These are phyloP conservation scores for Colletotrichum salicis DNA, from an alignment of 2,329 filamentous ascomycete species.

Conservation along the genomic window DNA sequence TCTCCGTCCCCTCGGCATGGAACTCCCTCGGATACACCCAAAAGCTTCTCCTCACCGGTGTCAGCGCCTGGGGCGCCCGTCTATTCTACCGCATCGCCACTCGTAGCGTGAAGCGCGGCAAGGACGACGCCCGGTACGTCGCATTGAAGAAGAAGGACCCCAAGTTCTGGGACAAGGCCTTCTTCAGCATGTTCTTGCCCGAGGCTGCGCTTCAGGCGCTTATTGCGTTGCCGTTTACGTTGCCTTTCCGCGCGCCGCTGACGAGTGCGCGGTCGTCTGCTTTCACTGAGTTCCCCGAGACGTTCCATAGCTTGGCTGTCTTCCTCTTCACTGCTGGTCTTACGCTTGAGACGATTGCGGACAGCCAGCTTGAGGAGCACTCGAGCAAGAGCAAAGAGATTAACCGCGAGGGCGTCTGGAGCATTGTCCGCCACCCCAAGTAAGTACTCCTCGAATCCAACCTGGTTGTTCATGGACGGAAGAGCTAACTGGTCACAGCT, in stretches of 20 bases:
- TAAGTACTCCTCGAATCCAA: conserved; percentile 46
- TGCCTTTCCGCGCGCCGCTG: conserved; percentile 60
- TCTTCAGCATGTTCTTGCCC: conserved; percentile 65
- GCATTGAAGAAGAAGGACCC: conserved; percentile 55
- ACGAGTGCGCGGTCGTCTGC: conserved; percentile 18
- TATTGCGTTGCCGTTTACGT: conserved; percentile 66
- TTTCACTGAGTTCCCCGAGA: conserved; percentile 32
- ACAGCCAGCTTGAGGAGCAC: conserved; percentile 65
- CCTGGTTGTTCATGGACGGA: neutral
- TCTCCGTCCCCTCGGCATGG: conserved; percentile 58
- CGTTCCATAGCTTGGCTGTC: conserved; percentile 56
- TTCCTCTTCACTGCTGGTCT: conserved; percentile 67
- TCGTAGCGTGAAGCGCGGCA: conserved; percentile 59
- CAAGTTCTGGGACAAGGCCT: conserved; percentile 67
- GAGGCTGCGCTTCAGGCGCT: conserved; percentile 67
- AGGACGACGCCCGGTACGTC: conserved; percentile 67
- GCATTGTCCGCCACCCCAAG: conserved; percentile 71
- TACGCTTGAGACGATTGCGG: conserved; percentile 65
- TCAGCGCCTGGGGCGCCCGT: conserved; percentile 67
- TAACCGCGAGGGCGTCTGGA: conserved; percentile 68
- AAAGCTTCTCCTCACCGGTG: conserved; percentile 64
- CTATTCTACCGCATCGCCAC: conserved; percentile 65
- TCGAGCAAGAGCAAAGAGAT: conserved; percentile 46
- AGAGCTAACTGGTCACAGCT: conserved; percentile 45
- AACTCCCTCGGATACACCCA: conserved; percentile 62